Evolutionary conservation across 2,329 filamentous ascomycete genomes (phyloP), one percentile per base, ranked within the genome.

Genomic region (Fusarium palustre): DNA sequence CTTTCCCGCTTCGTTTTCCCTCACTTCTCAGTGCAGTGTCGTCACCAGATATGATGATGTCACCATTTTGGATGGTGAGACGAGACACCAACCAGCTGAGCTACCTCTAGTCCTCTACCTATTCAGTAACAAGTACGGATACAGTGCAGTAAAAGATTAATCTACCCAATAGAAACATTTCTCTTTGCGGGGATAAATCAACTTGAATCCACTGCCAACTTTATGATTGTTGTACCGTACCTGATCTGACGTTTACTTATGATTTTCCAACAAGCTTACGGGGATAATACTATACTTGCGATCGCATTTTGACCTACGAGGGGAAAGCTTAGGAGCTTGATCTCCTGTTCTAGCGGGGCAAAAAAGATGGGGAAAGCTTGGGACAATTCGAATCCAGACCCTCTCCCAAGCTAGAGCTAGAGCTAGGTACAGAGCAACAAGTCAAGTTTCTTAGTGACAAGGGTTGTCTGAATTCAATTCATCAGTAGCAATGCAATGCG

Each of bases 31-130:
- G 45, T 33, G 45, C 47, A 50, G 70, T 77, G 76, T 79, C 77
- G 76, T 77, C 72, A 78, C 77, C 76, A 76, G 77, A 70, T 74
- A 62, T 67, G 64, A 80, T 81, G 80, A 81, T 80, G 80, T 81
- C 80, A 81, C 78, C 77, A 81, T 76, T 75, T 74, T 34, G 48
- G 24, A n/a, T 71, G 59, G 59, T 70, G 61, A 64, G 70, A 71
- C 65, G 48, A 50, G 48, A 39, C 48, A 50, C 24, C 48, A 50
- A 50, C 24, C 48, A 50, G 48, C 47, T 50, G 7, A 43, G 10
- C 16, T 43, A 31, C 24, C 22, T 36, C 46, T n/a, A n/a, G n/a
- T n/a, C n/a, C n/a, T n/a, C n/a, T n/a, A n/a, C n/a, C n/a, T 48
- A 43, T 43, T 43, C 22, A 43, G 31, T 39, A 39, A 39, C 36